Conservation (phyloP, 495 filamentous ascomycete species). For the Xylaria bambusicola region DNA sequence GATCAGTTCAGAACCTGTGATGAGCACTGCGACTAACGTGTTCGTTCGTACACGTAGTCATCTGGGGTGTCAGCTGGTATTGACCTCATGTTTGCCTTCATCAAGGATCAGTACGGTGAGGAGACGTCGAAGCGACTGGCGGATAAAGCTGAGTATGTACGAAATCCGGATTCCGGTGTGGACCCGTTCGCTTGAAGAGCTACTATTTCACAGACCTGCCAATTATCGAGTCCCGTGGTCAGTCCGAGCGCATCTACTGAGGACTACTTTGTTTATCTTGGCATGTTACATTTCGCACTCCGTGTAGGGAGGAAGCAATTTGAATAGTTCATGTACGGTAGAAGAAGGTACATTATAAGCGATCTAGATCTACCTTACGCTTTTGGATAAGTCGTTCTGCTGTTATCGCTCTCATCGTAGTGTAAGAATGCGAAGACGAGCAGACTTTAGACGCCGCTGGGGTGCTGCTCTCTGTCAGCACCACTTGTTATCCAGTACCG, state of each 20-base stretch:
- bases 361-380: constrained; percentile 4
- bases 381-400: not conserved
- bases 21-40: not conserved
- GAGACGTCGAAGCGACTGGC: constrained; percentile 30
- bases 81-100: constrained; percentile 61
- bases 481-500: not conserved
- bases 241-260: not conserved
- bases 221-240: not conserved
- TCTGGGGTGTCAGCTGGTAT: constrained; percentile 64
- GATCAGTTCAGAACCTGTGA: no score
- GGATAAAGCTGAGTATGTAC: constrained; percentile 37
- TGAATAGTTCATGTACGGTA: not conserved
- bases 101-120: constrained; percentile 47
- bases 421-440: not conserved
- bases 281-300: constrained; percentile 9
- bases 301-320: not conserved
- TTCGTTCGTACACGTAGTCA: constrained; percentile 22
- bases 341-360: not conserved
- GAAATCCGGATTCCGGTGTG: constrained; percentile 30
- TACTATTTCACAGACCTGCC: not conserved
- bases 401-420: not conserved
- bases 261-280: constrained; percentile 2
- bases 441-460: no score
- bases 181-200: constrained; percentile 40
- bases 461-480: no score